Conservation (phyloP, 23 red algal genomes). For the Gracilaria caudata region DNA sequence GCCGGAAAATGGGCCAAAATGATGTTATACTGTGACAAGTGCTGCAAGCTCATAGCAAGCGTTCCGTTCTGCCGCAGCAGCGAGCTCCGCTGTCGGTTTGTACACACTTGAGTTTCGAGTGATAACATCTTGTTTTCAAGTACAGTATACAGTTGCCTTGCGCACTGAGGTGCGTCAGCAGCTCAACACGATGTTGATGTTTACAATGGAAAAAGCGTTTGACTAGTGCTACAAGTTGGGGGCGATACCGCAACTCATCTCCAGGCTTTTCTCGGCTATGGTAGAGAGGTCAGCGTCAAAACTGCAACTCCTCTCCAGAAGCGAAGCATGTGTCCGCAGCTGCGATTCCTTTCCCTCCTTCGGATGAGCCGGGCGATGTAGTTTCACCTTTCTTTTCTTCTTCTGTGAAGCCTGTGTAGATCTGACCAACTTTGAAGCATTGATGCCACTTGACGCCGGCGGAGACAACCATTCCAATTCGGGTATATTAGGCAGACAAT, state of each 20-base stretch:
- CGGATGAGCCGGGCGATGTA: background rate
- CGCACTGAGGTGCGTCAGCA: background rate
- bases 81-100: too few species aligned
- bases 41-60: too few species aligned
- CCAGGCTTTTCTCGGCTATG: background rate
- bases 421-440: background rate
- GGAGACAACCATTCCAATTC: background rate
- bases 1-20: too few species aligned
- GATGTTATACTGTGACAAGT: too few species aligned
- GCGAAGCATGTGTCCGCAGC: background rate
- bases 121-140: too few species aligned
- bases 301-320: conserved; percentile 10
- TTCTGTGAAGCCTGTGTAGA: background rate
- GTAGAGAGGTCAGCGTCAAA: conserved; percentile 20
- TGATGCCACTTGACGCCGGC: background rate
- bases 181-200: too few species aligned
- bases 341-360: background rate
- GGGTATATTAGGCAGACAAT: background rate
- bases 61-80: too few species aligned
- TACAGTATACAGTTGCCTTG: too few species aligned
- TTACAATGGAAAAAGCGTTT: background rate
- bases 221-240: conserved; percentile 12
- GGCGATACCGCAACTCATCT: background rate
- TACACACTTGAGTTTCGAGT: too few species aligned
- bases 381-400: conserved; percentile 6